Conservation (phyloP, 2,329 filamentous ascomycete species). For the Exophiala lecanii-corni region DNA sequence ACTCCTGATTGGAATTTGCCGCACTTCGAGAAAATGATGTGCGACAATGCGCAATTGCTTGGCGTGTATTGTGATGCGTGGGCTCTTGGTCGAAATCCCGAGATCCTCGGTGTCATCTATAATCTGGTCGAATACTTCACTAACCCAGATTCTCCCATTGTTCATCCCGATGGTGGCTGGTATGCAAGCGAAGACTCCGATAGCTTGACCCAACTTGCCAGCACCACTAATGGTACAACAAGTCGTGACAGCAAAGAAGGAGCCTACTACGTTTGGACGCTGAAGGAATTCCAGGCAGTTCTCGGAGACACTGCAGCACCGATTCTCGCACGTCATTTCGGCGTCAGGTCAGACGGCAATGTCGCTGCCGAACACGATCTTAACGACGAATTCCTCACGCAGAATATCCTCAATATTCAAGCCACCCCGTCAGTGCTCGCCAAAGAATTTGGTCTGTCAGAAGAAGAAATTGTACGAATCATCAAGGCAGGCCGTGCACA, state of each 20-base stretch:
- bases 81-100: conserved; percentile 60
- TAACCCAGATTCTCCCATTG: conserved; percentile 55
- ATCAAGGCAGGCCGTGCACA: conserved; percentile 64
- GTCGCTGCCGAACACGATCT: conserved; percentile 76
- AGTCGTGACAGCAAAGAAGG: conserved; percentile 75
- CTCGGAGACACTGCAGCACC: conserved; percentile 64
- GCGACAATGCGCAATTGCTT: conserved; percentile 83
- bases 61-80: conserved; percentile 84
- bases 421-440: conserved; percentile 65
- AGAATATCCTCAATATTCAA: conserved; percentile 77
- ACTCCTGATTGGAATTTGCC: conserved; percentile 90
- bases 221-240: conserved; percentile 48
- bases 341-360: conserved; percentile 78
- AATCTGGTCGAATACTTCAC: conserved; percentile 86
- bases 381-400: conserved; percentile 89
- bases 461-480: conserved; percentile 63
- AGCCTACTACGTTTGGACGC: conserved; percentile 91
- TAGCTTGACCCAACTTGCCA: conserved; percentile 61
- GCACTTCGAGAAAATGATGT: conserved; percentile 96
- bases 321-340: conserved; percentile 78
- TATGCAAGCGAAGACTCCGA: conserved; percentile 88
- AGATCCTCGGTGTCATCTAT: conserved; percentile 72
- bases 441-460: conserved; percentile 67
- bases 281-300: conserved; percentile 75
- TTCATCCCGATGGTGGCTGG: conserved; percentile 67